These are phyloP conservation scores for Chrysoporthe austroafricana DNA, from an alignment of 2,329 filamentous ascomycete species.

Conservation along the genomic window DNA sequence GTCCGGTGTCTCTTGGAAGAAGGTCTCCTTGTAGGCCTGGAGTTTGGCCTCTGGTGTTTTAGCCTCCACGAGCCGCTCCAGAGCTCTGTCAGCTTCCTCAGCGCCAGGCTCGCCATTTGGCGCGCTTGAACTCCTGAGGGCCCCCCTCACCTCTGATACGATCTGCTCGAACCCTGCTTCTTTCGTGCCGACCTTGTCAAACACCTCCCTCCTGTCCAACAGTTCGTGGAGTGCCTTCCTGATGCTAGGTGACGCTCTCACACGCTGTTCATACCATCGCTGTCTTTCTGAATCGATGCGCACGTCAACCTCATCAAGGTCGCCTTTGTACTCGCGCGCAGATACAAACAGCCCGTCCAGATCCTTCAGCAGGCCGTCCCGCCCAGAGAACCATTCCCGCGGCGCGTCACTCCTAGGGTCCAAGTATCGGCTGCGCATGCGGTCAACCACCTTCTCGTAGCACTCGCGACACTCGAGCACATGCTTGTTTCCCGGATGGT, in stretches of 20 bases:
- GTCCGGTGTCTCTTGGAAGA: conserved; percentile 31
- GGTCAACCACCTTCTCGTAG: conserved; percentile 51
- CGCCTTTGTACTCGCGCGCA: conserved; percentile 48
- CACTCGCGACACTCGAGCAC: conserved; percentile 53
- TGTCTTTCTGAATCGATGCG: conserved; percentile 56
- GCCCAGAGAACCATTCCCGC: conserved; percentile 57
- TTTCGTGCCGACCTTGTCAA: conserved; percentile 26
- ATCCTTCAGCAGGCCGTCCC: conserved; percentile 53
- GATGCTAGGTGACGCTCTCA: conserved; percentile 31
- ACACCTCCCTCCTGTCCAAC: conserved; percentile 21
- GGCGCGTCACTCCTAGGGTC: conserved; percentile 32
- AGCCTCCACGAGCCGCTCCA: conserved; percentile 30
- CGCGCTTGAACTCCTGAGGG: background rate
- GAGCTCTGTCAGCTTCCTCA: conserved; percentile 17
- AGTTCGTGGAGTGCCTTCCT: conserved; percentile 32
- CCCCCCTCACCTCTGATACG: conserved; percentile 28
- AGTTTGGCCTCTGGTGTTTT: conserved; percentile 25
- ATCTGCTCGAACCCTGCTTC: conserved; percentile 30
- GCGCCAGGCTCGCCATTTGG: conserved; percentile 10
- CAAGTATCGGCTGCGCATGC: conserved; percentile 47
- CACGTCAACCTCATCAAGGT: conserved; percentile 51
- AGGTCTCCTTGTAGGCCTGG: conserved; percentile 32
- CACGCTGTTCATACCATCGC: conserved; percentile 53
- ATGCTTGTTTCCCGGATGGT: conserved; percentile 46
- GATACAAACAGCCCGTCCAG: conserved; percentile 54